phyloP scores from a whole-genome alignment of 805 yeast species.

The Torulaspora maleeae region DNA sequence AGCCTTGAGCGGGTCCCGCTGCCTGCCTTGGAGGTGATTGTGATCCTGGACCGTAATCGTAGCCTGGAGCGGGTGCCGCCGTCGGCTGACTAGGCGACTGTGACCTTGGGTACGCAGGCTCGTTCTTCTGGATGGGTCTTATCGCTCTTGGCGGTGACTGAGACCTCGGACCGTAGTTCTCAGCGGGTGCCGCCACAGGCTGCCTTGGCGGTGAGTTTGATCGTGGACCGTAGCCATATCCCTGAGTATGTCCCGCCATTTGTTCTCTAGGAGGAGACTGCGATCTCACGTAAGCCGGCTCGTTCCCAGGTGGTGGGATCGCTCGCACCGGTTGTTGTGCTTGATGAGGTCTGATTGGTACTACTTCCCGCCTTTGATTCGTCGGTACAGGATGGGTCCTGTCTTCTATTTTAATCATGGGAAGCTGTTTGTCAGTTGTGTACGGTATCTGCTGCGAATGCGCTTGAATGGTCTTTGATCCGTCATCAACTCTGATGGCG shows the following conservation, averaged over 20 bases:
- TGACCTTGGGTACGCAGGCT: not conserved
- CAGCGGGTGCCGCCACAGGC: too few species aligned
- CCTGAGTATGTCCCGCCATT: too few species aligned
- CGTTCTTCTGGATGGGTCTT: too few species aligned
- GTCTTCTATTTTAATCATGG: not conserved
- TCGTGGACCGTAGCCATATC: not conserved
- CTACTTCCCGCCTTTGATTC: not conserved
- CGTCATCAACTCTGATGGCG: conserved; percentile 1
- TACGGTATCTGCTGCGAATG: not conserved
- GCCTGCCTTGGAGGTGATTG: not conserved
- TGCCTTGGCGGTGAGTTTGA: not conserved
- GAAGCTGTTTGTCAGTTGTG: not conserved
- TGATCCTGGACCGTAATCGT: not conserved
- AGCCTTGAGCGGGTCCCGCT: too few species aligned
- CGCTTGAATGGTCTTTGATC: not conserved
- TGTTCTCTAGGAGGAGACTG: not conserved
- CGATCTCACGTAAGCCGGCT: not conserved
- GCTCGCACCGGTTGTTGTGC: not conserved
- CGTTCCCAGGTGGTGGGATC: not conserved
- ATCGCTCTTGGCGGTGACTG: not conserved
- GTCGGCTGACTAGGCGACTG: not conserved
- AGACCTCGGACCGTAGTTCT: not conserved
- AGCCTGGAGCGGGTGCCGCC: not conserved
- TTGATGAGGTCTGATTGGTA: not conserved
- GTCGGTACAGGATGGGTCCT: not conserved